Conservation (phyloP, 352 stramenopile genomes). For the Phytophthora crassamura region DNA sequence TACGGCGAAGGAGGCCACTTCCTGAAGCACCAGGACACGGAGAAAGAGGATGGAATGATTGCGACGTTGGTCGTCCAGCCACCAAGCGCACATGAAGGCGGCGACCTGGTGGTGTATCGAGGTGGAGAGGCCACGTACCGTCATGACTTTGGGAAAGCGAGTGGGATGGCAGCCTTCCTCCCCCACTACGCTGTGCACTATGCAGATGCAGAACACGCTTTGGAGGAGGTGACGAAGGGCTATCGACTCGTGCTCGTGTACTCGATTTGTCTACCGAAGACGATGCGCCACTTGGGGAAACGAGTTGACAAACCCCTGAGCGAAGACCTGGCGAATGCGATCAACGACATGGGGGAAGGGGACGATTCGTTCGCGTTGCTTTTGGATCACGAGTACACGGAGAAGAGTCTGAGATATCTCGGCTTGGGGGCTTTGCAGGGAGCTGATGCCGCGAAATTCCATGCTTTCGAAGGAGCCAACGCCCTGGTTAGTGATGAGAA, state of each 20-base stretch:
- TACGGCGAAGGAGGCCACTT: slow-evolving; percentile 50
- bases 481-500: background rate
- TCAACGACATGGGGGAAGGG: no score
- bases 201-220: slow-evolving; percentile 16
- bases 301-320: no score
- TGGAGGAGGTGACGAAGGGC: slow-evolving; percentile 17
- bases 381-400: no score
- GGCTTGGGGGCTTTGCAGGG: slow-evolving; percentile 22
- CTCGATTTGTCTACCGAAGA: slow-evolving; percentile 27
- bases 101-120: slow-evolving; percentile 18
- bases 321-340: no score
- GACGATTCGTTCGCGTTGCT: no score
- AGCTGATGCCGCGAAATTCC: slow-evolving; percentile 14
- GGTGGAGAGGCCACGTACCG: background rate
- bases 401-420: slow-evolving; percentile 5
- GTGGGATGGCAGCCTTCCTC: background rate
- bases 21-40: slow-evolving; percentile 47
- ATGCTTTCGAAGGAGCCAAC: slow-evolving; percentile 13
- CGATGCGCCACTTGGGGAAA: no score
- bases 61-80: slow-evolving; percentile 47
- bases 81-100: slow-evolving; percentile 20
- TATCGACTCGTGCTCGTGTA: slow-evolving; percentile 24
- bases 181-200: slow-evolving; percentile 21
- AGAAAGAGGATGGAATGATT: slow-evolving; percentile 57
- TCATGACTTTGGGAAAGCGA: no score